phyloP scores from a whole-genome alignment of 352 stramenopile genomes.

The Thraustochytrium sp. region DNA sequence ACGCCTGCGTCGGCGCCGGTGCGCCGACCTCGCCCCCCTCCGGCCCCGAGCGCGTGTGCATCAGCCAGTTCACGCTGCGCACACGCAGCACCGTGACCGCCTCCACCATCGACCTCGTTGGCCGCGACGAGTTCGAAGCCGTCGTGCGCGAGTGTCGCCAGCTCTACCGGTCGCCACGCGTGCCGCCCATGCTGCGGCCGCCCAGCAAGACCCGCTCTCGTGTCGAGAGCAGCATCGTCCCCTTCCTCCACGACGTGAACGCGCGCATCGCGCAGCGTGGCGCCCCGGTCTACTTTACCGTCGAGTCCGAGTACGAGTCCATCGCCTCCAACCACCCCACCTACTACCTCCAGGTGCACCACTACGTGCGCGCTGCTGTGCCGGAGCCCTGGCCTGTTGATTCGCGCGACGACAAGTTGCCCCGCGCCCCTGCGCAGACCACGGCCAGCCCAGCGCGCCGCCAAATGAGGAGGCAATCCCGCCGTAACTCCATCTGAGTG shows the following conservation, averaged over 20 bases:
- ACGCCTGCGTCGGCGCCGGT: too few relatives aligned
- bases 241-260: neutral
- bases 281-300: neutral
- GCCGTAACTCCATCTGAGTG: too few relatives aligned
- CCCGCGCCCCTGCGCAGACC: neutral
- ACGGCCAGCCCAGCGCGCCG: neutral
- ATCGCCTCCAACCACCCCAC: neutral
- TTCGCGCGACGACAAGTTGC: too few relatives aligned
- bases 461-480: too few relatives aligned
- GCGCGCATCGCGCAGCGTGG: neutral
- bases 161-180: neutral
- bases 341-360: neutral
- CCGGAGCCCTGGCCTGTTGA: too few relatives aligned
- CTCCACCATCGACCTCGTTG: neutral
- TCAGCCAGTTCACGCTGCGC: neutral
- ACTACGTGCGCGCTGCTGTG: too few relatives aligned
- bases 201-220: neutral
- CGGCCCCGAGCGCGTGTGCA: slow-evolving; percentile 3
- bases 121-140: neutral
- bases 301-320: slow-evolving; percentile 11
- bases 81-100: neutral
- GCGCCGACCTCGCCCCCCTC: too few relatives aligned
- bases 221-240: neutral
- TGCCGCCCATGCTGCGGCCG: neutral
- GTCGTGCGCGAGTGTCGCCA: neutral